A percentile compares a stretch with the other conserved stretches of the same genome.
phyloP scores from a whole-genome alignment of 352 stramenopile genomes.

The Globisporangium polare region DNA sequence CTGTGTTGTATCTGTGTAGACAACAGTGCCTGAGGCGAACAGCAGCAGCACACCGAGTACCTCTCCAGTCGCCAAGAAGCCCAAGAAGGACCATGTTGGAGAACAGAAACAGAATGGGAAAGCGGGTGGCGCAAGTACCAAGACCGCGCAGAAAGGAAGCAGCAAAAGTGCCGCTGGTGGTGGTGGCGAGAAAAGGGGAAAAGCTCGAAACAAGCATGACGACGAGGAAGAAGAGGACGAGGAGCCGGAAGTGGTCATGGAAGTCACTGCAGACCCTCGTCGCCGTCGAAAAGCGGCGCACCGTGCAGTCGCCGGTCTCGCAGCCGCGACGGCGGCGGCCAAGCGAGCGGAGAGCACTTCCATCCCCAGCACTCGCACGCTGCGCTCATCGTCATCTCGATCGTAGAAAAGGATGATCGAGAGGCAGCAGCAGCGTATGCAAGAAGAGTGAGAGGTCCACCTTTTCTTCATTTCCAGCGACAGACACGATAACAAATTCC shows the following conservation, averaged over 20 bases:
- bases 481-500: too few relatives aligned
- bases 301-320: slow-evolving; percentile 51
- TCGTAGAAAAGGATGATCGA: not conserved
- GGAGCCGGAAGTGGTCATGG: slow-evolving; percentile 22
- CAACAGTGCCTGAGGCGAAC: not conserved
- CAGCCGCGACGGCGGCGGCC: slow-evolving; percentile 49
- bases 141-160: not conserved
- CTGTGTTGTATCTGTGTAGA: not conserved
- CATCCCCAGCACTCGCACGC: slow-evolving; percentile 18
- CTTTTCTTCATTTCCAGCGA: not conserved
- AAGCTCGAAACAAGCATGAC: not conserved
- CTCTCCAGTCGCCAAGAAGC: slow-evolving; percentile 1
- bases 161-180: not conserved
- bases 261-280: slow-evolving; percentile 20
- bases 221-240: slow-evolving; percentile 20
- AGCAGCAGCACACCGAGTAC: not conserved
- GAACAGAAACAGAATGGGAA: slow-evolving; percentile 2
- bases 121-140: not conserved
- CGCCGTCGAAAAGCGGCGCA: slow-evolving; percentile 49
- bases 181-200: slow-evolving; percentile 6
- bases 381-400: slow-evolving; percentile 26
- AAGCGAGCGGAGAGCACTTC: slow-evolving; percentile 26
- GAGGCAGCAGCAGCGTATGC: not conserved
- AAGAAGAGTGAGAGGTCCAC: not conserved
- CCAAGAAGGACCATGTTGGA: not conserved